These are phyloP conservation scores for Trypanosoma cruzi DNA, from an alignment of 208 protist species.

Conservation along the genomic window DNA sequence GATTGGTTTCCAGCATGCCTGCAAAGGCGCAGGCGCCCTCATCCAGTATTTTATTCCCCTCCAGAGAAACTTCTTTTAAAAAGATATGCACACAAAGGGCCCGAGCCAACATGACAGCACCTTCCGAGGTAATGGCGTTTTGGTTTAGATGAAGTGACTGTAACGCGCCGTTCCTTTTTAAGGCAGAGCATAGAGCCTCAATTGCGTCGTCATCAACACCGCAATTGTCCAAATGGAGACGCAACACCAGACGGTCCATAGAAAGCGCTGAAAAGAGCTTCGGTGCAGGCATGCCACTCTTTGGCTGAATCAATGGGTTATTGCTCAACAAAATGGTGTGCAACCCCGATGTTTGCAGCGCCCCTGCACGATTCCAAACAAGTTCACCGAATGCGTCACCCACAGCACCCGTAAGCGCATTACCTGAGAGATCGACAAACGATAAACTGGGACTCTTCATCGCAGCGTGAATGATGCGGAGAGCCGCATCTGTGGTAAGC, in stretches of 20 bases:
- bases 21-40: conserved; percentile 84
- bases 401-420: conserved; percentile 55
- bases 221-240: conserved; percentile 61
- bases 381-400: conserved; percentile 61
- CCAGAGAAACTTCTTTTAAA: conserved; percentile 59
- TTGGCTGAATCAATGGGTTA: conserved; percentile 62
- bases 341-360: conserved; percentile 42
- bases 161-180: conserved; percentile 56
- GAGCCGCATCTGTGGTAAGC: conserved; percentile 48
- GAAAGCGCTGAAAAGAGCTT: conserved; percentile 48
- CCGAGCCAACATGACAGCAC: conserved; percentile 60
- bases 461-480: conserved; percentile 57
- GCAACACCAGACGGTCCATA: conserved; percentile 52
- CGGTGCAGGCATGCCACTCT: conserved; percentile 19
- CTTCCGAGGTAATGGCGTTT: conserved; percentile 60
- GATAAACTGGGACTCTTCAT: conserved; percentile 46
- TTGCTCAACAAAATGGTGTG: conserved; percentile 59
- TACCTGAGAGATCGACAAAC: conserved; percentile 73
- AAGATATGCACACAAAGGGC: conserved; percentile 58
- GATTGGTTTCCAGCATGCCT: conserved; percentile 52
- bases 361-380: conserved; percentile 42
- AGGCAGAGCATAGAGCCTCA: conserved; percentile 58
- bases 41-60: conserved; percentile 70
- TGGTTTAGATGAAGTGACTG: conserved; percentile 54
- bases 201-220: conserved; percentile 60